Percentiles rank a stretch among this genome's conserved stretches.
These are phyloP conservation scores for Plasmodium cynomolgi DNA, from an alignment of 169 alveolate species.

Conservation along the genomic window DNA sequence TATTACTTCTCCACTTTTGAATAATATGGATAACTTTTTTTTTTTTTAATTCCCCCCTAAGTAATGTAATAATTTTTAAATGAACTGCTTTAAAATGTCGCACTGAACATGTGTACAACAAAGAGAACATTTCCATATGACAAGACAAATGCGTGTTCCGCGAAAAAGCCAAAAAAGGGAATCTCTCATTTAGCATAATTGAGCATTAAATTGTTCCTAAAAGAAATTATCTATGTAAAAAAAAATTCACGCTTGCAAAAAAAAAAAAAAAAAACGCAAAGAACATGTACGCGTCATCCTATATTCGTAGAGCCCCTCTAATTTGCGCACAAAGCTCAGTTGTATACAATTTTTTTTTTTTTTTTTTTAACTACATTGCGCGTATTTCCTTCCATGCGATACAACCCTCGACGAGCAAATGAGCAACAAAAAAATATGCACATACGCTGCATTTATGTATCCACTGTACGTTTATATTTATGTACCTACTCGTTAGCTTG, in stretches of 20 bases:
- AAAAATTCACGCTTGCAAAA: not conserved
- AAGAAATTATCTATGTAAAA: not conserved
- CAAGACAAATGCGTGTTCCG: not conserved
- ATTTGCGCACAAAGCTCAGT: not conserved
- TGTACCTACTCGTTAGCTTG: not conserved
- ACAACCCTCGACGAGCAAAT: not conserved
- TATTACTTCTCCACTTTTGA: not conserved
- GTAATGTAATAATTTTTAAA: not conserved
- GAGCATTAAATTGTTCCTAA: not conserved
- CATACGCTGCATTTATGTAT: not conserved
- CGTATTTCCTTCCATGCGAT: not conserved
- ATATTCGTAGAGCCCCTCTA: not conserved
- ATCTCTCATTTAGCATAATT: not conserved
- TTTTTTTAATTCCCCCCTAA: not conserved
- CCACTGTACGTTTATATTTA: not conserved
- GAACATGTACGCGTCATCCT: not conserved
- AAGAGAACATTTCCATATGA: not conserved
- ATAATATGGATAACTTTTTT: not conserved
- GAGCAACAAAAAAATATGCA: not conserved
- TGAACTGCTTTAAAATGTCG: not conserved
- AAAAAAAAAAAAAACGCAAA: not conserved
- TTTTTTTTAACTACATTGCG: not conserved
- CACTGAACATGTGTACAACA: not conserved
- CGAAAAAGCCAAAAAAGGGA: not conserved
- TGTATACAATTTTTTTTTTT: not conserved